Percentiles rank a stretch among this genome's conserved stretches.
Conservation (phyloP, 768 basidiomycete species). For the Leccinum subtestaceum region DNA sequence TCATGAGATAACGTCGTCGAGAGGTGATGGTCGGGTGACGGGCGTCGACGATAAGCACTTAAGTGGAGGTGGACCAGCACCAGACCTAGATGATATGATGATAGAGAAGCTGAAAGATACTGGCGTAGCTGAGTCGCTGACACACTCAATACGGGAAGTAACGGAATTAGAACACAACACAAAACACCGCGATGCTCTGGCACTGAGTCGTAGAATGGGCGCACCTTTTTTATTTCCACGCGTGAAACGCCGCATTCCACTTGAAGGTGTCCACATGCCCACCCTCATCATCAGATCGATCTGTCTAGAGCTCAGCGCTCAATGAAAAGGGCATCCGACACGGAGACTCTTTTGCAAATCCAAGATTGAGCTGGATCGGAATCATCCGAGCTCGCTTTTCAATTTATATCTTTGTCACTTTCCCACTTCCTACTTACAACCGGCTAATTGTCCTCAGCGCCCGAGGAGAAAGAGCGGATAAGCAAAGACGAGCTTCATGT, state of each 20-base stretch:
- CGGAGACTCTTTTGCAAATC: no score
- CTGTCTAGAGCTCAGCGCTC: no score
- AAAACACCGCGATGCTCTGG: conserved; percentile 1
- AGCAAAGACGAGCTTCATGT: no score
- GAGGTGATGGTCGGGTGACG: background rate
- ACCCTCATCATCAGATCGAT: conserved; percentile 5
- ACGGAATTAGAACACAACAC: conserved; percentile 8
- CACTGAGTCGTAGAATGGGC: background rate
- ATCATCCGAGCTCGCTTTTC: no score
- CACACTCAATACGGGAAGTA: conserved; percentile 9
- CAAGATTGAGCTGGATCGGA: no score
- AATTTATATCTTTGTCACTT: no score
- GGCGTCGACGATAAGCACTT: background rate
- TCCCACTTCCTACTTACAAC: no score
- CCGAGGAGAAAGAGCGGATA: no score
- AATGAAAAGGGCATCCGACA: no score
- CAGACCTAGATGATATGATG: background rate
- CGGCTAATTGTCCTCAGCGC: no score
- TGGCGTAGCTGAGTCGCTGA: background rate
- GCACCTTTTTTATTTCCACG: background rate
- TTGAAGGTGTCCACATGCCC: conserved; percentile 14
- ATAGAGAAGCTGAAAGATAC: background rate
- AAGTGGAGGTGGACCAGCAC: background rate
- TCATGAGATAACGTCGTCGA: background rate
- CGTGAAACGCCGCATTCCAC: background rate